A percentile compares a stretch with the other conserved stretches of the same genome.
Conservation (phyloP, 192 early-diverging fungal species). For the Coemansia sp. region DNA sequence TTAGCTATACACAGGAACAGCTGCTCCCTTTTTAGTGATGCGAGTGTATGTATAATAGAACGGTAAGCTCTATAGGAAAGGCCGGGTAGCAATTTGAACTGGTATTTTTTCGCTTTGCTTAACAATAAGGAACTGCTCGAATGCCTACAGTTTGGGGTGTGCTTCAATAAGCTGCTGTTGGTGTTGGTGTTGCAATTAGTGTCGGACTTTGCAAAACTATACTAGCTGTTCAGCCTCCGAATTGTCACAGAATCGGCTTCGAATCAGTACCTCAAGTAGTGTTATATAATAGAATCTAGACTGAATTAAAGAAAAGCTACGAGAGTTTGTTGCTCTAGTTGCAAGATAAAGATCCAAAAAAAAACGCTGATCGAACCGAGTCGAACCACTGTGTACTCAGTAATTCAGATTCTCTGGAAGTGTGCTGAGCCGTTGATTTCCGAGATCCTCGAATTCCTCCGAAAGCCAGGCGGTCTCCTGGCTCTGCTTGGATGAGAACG, state of each 20-base stretch:
- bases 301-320: too few relatives aligned
- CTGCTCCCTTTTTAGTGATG: background rate
- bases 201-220: too few relatives aligned
- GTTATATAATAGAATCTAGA: background rate
- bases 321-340: background rate
- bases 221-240: background rate
- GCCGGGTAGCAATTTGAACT: too few relatives aligned
- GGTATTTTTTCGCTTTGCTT: too few relatives aligned
- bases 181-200: too few relatives aligned
- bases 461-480: background rate
- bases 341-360: background rate
- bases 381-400: background rate
- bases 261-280: background rate
- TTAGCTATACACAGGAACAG: too few relatives aligned
- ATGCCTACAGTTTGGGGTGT: too few relatives aligned
- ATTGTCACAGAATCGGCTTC: background rate
- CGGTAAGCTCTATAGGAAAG: too few relatives aligned
- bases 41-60: background rate
- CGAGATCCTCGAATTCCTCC: constrained; percentile 40
- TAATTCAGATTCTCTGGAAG: constrained; percentile 31
- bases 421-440: constrained; percentile 30
- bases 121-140: too few relatives aligned
- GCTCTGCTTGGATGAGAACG: constrained; percentile 9
- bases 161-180: too few relatives aligned
- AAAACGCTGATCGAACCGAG: background rate